Base-by-base conservation (phyloP, 1,284 basidiomycete species). In the Papiliotrema laurentii region DNA sequence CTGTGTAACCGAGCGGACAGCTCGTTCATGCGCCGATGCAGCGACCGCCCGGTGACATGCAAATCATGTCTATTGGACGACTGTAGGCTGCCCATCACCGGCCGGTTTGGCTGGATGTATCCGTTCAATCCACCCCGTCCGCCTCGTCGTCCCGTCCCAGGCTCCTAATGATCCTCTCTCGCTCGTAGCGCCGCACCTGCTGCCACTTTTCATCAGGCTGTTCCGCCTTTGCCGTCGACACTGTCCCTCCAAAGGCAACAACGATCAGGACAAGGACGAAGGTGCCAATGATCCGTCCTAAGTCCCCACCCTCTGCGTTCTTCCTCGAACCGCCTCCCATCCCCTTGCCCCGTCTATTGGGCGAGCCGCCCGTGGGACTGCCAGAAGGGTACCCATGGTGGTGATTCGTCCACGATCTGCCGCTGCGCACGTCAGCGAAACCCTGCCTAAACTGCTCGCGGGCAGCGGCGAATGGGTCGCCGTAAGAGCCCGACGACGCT, bases 401-500 rank as follows among this genome's bases (percentile, higher is more conserved):
- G n/a, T 31, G 30, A 31, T 10, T 10, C n/a, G 37, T 9, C 24
- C 21, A 42, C 24, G 14, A 10, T 16, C 28, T 42, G 14, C 46
- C 47, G 40, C 36, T 43, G 6, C 39, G n/a, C 35, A 51, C 40
- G 47, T 49, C 30, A 46, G 52, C 45, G 22, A 36, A 45, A 5
- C 30, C 34, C 24, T 45, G 19, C 45, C 47, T 36, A 47, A 50
- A 21, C 40, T 43, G 43, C 56, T 57, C 44, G 10, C 44, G 19
- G 19, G 35, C 31, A 9, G n/a, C 43, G 43, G 19, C 26, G 18
- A n/a, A 43, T 10, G 47, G 41, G 27, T 43, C 35, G 26, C 47
- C 47, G 30, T 49, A 49, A 28, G 22, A 22, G 19, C 41, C 47
- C 19, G 25, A 26, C 5, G 18, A 14, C n/a, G 41, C 38, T 26